phyloP scores from a whole-genome alignment of 1,139 yeast genomes.

The Scheffersomyces stambukii region DNA sequence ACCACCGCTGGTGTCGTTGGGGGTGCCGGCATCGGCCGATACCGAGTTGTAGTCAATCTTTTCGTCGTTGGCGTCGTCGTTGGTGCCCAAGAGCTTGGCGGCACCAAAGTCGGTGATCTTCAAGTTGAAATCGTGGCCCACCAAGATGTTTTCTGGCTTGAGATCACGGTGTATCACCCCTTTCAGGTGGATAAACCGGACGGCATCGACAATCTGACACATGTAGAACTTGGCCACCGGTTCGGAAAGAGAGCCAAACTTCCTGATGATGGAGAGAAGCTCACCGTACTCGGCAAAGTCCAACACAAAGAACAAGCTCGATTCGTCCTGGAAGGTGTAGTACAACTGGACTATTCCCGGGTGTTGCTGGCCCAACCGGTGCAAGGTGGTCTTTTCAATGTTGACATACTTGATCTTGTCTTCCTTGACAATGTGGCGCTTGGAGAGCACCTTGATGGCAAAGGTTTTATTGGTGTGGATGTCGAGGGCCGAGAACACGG shows the following conservation, averaged over 20 bases:
- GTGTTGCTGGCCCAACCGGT: slow-evolving; percentile 61
- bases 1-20: slow-evolving; percentile 13
- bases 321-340: slow-evolving; percentile 77
- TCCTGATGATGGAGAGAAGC: slow-evolving; percentile 62
- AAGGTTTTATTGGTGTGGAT: slow-evolving; percentile 51
- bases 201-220: slow-evolving; percentile 81
- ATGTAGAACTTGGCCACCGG: slow-evolving; percentile 69
- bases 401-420: slow-evolving; percentile 77
- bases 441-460: slow-evolving; percentile 73
- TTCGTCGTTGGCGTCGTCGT: slow-evolving; percentile 32
- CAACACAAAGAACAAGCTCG: slow-evolving; percentile 65
- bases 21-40: background rate
- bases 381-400: slow-evolving; percentile 72
- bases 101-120: slow-evolving; percentile 98
- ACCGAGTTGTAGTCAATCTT: slow-evolving; percentile 32
- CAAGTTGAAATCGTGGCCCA: slow-evolving; percentile 75
- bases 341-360: slow-evolving; percentile 68
- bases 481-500: slow-evolving; percentile 68
- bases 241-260: slow-evolving; percentile 76
- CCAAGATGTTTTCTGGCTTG: slow-evolving; percentile 88
- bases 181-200: slow-evolving; percentile 71
- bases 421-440: slow-evolving; percentile 71
- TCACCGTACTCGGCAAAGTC: slow-evolving; percentile 84
- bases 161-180: slow-evolving; percentile 94
- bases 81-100: slow-evolving; percentile 69